These are phyloP conservation scores for Suillus lakei DNA, from an alignment of 768 basidiomycete genomes.

Conservation along the genomic window DNA sequence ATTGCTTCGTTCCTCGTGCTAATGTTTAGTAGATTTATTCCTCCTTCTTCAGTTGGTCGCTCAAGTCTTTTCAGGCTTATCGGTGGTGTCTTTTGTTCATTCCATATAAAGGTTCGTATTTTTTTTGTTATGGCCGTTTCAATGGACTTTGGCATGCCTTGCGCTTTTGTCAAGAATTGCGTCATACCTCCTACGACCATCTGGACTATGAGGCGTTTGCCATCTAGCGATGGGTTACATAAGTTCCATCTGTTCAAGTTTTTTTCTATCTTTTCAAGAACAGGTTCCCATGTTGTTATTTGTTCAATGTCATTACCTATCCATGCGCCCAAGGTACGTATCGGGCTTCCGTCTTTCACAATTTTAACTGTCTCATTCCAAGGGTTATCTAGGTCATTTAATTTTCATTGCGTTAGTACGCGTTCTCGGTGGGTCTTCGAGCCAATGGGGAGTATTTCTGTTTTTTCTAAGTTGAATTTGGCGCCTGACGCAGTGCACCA, in stretches of 20 bases:
- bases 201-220: constrained; percentile 24
- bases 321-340: neutral
- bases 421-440: neutral
- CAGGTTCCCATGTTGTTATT: constrained; percentile 2
- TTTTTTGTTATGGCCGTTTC: constrained; percentile 14
- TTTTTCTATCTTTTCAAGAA: constrained; percentile 9
- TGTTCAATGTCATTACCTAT: neutral
- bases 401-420: neutral
- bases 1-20: constrained; percentile 6
- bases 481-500: constrained; percentile 19
- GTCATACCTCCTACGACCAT: constrained; percentile 37
- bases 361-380: neutral
- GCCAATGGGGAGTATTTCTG: constrained; percentile 25
- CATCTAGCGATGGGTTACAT: neutral
- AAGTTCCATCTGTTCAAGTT: constrained; percentile 12
- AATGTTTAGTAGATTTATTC: constrained; percentile 14
- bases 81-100: neutral
- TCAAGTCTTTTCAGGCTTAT: constrained; percentile 6
- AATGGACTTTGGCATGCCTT: constrained; percentile 40
- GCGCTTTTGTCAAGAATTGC: constrained; percentile 39
- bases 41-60: constrained; percentile 9
- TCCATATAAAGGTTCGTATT: constrained; percentile 17
- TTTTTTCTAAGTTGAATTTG: constrained; percentile 29
- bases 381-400: neutral
- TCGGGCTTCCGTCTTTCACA: neutral